Conservation (phyloP, 73 alveolate species). For the Paraurostyla sp. region DNA sequence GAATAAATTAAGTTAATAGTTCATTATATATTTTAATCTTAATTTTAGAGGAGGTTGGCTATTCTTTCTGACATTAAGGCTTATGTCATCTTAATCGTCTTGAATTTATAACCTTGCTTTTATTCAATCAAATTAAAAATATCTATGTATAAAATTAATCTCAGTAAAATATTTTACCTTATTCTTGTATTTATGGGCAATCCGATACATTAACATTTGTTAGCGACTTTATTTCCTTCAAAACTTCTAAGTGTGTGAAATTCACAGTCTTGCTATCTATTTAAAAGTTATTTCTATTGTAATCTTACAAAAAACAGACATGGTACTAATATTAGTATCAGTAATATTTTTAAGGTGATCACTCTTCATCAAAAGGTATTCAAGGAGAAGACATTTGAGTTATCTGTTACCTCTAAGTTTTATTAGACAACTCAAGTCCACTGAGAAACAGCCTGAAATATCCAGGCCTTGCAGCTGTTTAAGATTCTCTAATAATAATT, state of each 20-base stretch:
- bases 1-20: conserved; percentile 7
- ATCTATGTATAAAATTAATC: not conserved
- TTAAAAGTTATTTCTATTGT: not conserved
- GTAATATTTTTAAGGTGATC: not conserved
- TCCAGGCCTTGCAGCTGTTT: conserved; percentile 20
- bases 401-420: not conserved
- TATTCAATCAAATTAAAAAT: not conserved
- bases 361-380: not conserved
- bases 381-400: conserved; percentile 20
- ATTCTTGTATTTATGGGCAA: conserved; percentile 3
- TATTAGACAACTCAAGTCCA: not conserved
- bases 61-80: not conserved
- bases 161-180: not conserved
- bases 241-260: not conserved
- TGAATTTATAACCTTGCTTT: conserved; percentile 8
- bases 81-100: not conserved
- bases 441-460: conserved; percentile 46
- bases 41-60: not conserved
- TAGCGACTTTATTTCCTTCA: not conserved
- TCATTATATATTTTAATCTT: not conserved
- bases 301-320: conserved; percentile 36
- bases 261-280: conserved; percentile 4
- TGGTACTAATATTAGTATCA: not conserved
- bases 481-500: not conserved
- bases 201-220: not conserved